Base-by-base conservation (phyloP, 2,329 filamentous ascomycete genomes). In the Rutstroemia sydowiana region DNA sequence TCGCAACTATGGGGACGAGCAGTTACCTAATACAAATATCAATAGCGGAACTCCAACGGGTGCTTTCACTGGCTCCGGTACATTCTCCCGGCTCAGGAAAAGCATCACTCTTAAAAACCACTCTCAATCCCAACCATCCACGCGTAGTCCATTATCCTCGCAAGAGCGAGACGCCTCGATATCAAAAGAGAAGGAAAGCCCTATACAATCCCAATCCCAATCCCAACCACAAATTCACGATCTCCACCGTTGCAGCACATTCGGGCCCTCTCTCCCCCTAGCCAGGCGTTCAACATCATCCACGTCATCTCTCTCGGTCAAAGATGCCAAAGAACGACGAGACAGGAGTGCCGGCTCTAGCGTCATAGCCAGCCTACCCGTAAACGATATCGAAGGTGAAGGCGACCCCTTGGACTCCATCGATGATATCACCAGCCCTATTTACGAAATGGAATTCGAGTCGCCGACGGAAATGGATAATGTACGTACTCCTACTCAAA, bases 1-100 rank as follows among this genome's bases (percentile, higher is more conserved):
- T 39, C 41, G 48, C 28, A 14, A 41, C 26, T 51, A 45, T n/a
- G 31, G 46, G 14, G 41, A 51, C 37, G 37, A 41, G 13, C 18
- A 11, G 20, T 11, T 18, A 5, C 37, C n/a, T 3, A 41, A 20
- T 14, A 1, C 48, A 7, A 18, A 31, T 2, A 16, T 23, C 16
- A 14, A 20, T 8, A 23, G 31, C 7, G 42, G 31, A 37, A 26
- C 42, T 30, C 16, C 48, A 18, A 51, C n/a, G 13, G 37, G 37
- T 20, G 20, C 37, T 3, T 41, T 21, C n/a, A 41, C 13, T 20
- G 18, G 37, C 18, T 13, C 11, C 37, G 37, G 37, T 21, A 41
- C 37, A 11, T 41, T 41, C 20, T 41, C 37, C 7, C 37, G 37
- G 3, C 37, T 41, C 11, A 16, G 37, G 13, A 41, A 41, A 41